Evolutionary conservation across 2,329 filamentous ascomycete genomes (phyloP), one percentile per base, ranked within the genome.

Genomic region (Thielaviopsis populi): DNA sequence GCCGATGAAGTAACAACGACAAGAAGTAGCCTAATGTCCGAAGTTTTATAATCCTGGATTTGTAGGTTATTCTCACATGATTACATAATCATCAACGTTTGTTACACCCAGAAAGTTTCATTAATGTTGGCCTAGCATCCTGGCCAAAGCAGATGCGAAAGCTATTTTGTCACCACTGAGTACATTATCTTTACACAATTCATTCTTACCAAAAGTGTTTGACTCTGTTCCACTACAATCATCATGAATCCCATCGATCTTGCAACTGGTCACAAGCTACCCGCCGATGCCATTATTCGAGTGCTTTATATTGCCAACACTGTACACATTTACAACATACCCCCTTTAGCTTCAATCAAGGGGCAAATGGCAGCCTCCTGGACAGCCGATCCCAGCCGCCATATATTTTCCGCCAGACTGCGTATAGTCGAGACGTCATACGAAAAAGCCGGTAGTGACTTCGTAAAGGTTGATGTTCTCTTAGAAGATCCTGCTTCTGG

Each of bases 301-400:
- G 79, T 94, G 72, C 86, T 95, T 73, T 91, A 89, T 80, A 77
- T 91, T 73, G 83, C 85, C 67, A 77, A 80, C 70, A 78, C 80
- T 68, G 86, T 94, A 68, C 89, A 95, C 77, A 82, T 95, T 78
- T 96, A 95, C 80, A 84, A 87, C 71, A 91, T 95, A 73, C 90
- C 90, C 19, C 89, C 90, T 27, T 78, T 91, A 65, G 80, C 85
- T 54, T 87, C 86, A 19, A 89, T 84, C 69, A 87, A 87, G 73
- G 90, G 90, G 73, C 88, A 95, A 78, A 81, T 80, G 42, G 90
- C 91, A 66, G 80, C 85, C 13, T 76, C 81, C 67, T 96, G 90
- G 90, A 95, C 89, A 33, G 78, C 79, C 58, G 81, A 86, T 66
- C 81, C 83, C 66, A 79, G 81, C 68, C 83, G 85, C 43, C 85